Conservation (phyloP, 352 stramenopile genomes). For the Halophytophthora batemanensis region DNA sequence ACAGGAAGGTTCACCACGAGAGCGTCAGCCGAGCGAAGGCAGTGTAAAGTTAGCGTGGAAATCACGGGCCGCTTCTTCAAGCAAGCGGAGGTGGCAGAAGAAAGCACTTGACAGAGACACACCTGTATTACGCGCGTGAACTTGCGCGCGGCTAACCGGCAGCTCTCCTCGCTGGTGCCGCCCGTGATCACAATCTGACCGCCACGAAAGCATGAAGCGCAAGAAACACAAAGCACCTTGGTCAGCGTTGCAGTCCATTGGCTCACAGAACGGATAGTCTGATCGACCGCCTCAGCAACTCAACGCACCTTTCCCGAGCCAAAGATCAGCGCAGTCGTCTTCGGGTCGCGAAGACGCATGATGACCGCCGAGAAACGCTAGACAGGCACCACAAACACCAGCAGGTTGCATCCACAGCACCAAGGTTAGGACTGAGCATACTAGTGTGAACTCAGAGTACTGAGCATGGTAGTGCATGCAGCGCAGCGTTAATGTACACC, state of each 20-base stretch:
- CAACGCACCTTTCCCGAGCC: constrained; percentile 87
- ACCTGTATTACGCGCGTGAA: constrained; percentile 86
- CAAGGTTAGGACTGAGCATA: neutral
- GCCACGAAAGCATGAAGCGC: neutral
- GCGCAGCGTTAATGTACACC: too few species aligned
- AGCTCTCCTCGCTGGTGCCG: constrained; percentile 80
- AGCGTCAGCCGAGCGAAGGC: neutral
- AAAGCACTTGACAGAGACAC: neutral
- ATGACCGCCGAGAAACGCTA: constrained; percentile 96
- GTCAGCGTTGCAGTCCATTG: neutral
- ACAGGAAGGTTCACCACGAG: neutral
- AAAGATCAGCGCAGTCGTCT: constrained; percentile 98
- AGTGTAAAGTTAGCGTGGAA: too few species aligned
- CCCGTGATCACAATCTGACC: constrained; percentile 84
- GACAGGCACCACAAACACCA: neutral
- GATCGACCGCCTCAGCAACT: neutral
- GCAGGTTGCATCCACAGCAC: neutral
- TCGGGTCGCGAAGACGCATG: constrained; percentile 94
- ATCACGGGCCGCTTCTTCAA: neutral
- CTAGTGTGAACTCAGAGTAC: too few species aligned
- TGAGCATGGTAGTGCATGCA: too few species aligned
- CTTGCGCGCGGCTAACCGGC: constrained; percentile 77
- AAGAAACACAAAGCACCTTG: neutral
- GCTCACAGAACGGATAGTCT: neutral
- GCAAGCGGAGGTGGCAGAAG: neutral